Evolutionary conservation across 2,329 filamentous ascomycete species (phyloP).

Genomic region (Colletotrichum orchidophilum): DNA sequence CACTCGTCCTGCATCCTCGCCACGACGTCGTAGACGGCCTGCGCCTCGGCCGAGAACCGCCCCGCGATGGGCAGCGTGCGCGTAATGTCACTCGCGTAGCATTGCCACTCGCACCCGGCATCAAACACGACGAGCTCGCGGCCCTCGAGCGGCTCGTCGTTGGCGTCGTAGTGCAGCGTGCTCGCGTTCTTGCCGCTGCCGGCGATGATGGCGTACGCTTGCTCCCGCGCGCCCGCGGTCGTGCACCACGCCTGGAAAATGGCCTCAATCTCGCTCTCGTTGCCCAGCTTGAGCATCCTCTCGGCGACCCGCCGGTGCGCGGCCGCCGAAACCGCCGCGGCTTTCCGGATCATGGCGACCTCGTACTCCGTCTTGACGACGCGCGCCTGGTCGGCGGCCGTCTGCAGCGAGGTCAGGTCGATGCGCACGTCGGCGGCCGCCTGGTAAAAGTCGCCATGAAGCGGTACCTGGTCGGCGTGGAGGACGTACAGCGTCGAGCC

Average conservation of each 20-base stretch:
- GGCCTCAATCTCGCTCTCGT: conserved; percentile 86
- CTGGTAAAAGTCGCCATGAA: conserved; percentile 38
- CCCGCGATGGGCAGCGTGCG: conserved; percentile 84
- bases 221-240: conserved; percentile 75
- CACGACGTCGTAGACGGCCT: conserved; percentile 80
- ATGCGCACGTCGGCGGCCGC: conserved; percentile 46
- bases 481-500: conserved; percentile 54
- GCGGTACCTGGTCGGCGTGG: conserved; percentile 53
- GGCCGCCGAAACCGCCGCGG: conserved; percentile 80
- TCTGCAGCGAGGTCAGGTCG: conserved; percentile 64
- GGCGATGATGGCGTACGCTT: conserved; percentile 91
- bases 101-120: conserved; percentile 84
- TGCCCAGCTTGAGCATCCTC: conserved; percentile 69
- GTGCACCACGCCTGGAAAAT: conserved; percentile 79
- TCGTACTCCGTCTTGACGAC: conserved; percentile 90
- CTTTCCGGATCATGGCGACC: conserved; percentile 80
- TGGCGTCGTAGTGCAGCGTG: conserved; percentile 86
- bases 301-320: conserved; percentile 80
- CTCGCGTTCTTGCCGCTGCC: conserved; percentile 84
- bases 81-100: conserved; percentile 91
- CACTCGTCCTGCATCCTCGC: conserved; percentile 82
- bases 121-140: conserved; percentile 84
- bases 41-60: conserved; percentile 72
- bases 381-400: conserved; percentile 81
- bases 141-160: conserved; percentile 76